Evolutionary conservation across 352 stramenopile species (phyloP).

Genomic region (Phytopythium ostracodes): DNA sequence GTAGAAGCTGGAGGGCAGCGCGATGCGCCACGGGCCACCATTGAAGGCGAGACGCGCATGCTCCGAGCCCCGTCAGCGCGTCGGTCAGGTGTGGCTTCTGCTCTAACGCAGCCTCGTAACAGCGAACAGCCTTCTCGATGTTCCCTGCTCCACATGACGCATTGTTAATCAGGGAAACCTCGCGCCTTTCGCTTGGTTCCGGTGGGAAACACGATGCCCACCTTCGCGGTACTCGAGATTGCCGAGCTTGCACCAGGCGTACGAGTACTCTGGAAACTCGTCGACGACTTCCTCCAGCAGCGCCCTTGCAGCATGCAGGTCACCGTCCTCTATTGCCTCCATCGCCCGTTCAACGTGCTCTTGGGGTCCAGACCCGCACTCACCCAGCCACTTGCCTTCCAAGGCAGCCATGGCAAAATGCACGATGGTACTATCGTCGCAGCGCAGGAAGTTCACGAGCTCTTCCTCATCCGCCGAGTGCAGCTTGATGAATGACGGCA

Average conservation of each 20-base stretch:
- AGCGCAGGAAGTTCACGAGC: slow-evolving; percentile 60
- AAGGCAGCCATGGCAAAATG: slow-evolving; percentile 66
- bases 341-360: slow-evolving; percentile 34
- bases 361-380: slow-evolving; percentile 39
- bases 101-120: slow-evolving; percentile 60
- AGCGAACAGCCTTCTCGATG: slow-evolving; percentile 33
- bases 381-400: slow-evolving; percentile 68
- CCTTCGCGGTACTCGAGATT: slow-evolving; percentile 54
- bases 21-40: slow-evolving; percentile 58
- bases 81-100: slow-evolving; percentile 71
- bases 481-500: slow-evolving; percentile 70
- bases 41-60: slow-evolving; percentile 62
- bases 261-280: slow-evolving; percentile 49
- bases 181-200: not conserved
- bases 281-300: slow-evolving; percentile 45
- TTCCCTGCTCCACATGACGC: slow-evolving; percentile 31
- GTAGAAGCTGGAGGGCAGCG: slow-evolving; percentile 46
- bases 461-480: slow-evolving; percentile 63
- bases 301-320: slow-evolving; percentile 34
- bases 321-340: slow-evolving; percentile 21
- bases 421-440: slow-evolving; percentile 62
- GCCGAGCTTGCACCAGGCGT: slow-evolving; percentile 76
- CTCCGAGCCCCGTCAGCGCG: slow-evolving; percentile 67
- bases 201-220: slow-evolving; percentile 13
- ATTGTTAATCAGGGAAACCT: not conserved